Base-by-base conservation (phyloP, 225 moss, liverwort and hornwort species). In the Sphagnum contortum region DNA sequence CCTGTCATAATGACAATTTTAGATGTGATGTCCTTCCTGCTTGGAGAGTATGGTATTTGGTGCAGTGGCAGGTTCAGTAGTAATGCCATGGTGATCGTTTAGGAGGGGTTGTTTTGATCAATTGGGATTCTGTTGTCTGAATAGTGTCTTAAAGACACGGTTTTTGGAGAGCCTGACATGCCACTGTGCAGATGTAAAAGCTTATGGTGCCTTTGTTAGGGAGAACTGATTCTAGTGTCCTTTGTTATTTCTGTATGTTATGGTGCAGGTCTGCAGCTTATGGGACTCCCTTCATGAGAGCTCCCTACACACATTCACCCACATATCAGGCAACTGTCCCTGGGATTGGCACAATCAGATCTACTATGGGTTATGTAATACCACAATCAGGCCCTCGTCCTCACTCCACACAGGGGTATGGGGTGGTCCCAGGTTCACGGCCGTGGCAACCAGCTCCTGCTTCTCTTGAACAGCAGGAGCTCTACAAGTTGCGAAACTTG, bases 401-500 rank as follows among this genome's bases (percentile, higher is more conserved):
- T 65, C 89, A 77, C 29, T 64, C 74, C 62, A 29, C 29, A 29
- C 29, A 29, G 29, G 29, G 29, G 29, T 29, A 29, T 29, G 83
- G 81, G 49, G 48, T 60, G 66, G 52, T 81, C 49, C 80, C 80
- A 11, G 89, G 72, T 70, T 66, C 76, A 59, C 83, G 89, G 62
- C 66, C 88, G 64, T 86, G 83, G 79, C 64, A 69, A 61, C 60
- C 75, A 55, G 71, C 69, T 8, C 73, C 79, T 63, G 76, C 76
- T 54, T 66, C 81, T 70, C 64, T 77, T 70, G 89, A 88, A 74
- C 91, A 89, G 79, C 94, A 95, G 66, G 91, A 95, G 68, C 74
- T 88, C 7, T 91, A 95, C 65, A 84, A 86, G 68, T 63, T 89
- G 72, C 91, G 79, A 71, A 84, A 66, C 59, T 67, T 94, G 45